Conservation (phyloP, 306 rosid species). For the Castanospermum australe region DNA sequence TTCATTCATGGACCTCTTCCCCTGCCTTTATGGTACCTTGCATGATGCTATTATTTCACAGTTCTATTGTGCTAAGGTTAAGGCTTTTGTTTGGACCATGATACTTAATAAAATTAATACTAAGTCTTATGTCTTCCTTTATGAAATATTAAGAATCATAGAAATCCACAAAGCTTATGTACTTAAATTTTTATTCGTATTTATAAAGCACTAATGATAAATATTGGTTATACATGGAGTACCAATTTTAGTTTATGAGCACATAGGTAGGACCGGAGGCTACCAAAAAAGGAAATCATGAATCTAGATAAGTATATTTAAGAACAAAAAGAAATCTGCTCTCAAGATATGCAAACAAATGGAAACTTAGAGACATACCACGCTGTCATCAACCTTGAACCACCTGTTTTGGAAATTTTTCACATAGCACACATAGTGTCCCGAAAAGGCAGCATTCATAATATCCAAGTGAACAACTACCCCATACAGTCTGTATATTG, state of each 20-base stretch:
- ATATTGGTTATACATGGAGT: not conserved
- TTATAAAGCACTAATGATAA: not conserved
- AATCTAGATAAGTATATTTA: not conserved
- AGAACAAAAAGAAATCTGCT: not conserved
- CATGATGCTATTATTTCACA: not conserved
- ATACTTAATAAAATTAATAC: not conserved
- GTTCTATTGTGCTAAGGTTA: not conserved
- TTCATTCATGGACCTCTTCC: slow-evolving; percentile 6
- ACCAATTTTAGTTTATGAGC: slow-evolving; percentile 4
- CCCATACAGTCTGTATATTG: slow-evolving; percentile 81
- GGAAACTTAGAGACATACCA: slow-evolving; percentile 48
- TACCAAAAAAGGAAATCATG: not conserved
- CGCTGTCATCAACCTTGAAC: slow-evolving; percentile 97
- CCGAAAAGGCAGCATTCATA: slow-evolving; percentile 95
- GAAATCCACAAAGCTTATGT: not conserved
- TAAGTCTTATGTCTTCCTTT: not conserved
- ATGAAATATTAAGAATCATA: not conserved
- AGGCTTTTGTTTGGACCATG: not conserved
- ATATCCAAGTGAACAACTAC: slow-evolving; percentile 92
- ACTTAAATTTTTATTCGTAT: not conserved
- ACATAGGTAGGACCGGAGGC: slow-evolving; percentile 4
- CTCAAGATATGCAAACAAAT: slow-evolving; percentile 10
- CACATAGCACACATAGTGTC: slow-evolving; percentile 94
- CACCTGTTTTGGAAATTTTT: slow-evolving; percentile 87
- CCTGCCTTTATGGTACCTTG: not conserved